Percentiles rank a stretch among this genome's conserved stretches.
Evolutionary conservation across 768 basidiomycete species (phyloP).

Genomic region (Daedaleopsis sinensis): DNA sequence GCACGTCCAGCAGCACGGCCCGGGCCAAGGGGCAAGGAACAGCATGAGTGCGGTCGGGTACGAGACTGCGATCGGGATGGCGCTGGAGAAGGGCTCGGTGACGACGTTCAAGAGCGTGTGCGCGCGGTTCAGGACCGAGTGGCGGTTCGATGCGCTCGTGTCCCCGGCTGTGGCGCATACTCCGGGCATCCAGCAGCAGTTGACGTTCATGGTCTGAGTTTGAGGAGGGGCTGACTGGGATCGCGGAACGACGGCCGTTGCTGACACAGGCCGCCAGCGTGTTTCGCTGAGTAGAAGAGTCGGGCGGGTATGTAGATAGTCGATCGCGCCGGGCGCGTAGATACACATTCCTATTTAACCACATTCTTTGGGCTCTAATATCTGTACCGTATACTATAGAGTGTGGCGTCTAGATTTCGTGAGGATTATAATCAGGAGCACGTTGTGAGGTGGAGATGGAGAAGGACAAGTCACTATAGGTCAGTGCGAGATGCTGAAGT

Average conservation of each 20-base stretch:
- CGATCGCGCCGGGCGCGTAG: too few species aligned
- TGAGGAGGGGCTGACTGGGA: background rate
- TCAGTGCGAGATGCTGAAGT: too few species aligned
- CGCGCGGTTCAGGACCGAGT: slow-evolving; percentile 70
- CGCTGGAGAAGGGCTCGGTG: slow-evolving; percentile 90
- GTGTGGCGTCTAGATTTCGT: too few species aligned
- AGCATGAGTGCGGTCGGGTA: slow-evolving; percentile 40
- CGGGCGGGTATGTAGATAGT: too few species aligned
- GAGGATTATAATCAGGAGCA: too few species aligned
- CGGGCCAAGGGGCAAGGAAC: too few species aligned
- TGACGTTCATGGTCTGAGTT: slow-evolving; percentile 17
- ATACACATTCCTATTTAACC: background rate
- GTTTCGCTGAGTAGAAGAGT: background rate
- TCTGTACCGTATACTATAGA: background rate
- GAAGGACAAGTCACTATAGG: too few species aligned
- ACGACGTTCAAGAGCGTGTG: slow-evolving; percentile 83
- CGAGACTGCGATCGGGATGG: slow-evolving; percentile 70
- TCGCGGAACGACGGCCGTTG: background rate
- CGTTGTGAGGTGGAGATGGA: too few species aligned
- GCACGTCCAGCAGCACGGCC: slow-evolving; percentile 20
- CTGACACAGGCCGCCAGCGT: background rate
- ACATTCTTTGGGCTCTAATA: background rate
- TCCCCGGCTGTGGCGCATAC: slow-evolving; percentile 24
- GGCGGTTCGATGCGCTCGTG: slow-evolving; percentile 47
- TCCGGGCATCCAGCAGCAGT: slow-evolving; percentile 27